Conservation (phyloP, 208 protist genomes). For the Balamuthia mandrillaris region DNA sequence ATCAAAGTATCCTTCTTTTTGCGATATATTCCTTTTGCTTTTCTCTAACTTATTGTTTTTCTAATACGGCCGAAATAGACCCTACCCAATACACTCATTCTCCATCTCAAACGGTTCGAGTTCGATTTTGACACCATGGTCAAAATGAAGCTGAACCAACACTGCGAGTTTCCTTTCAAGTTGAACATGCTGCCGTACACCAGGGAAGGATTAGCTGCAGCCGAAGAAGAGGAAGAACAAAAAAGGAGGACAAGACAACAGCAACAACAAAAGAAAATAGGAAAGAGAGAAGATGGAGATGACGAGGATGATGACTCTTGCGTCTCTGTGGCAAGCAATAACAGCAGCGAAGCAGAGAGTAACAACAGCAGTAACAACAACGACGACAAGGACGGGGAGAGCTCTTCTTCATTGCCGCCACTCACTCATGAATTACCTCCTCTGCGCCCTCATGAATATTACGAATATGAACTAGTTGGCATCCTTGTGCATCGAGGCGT, state of each 20-base stretch:
- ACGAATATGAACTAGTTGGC: constrained; percentile 60
- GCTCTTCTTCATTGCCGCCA: too few species aligned
- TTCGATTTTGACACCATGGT: constrained; percentile 15
- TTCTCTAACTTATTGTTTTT: too few species aligned
- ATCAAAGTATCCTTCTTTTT: too few species aligned
- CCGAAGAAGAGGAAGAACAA: too few species aligned
- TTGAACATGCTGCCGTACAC: constrained; percentile 64
- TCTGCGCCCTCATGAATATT: too few species aligned
- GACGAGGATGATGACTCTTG: neutral
- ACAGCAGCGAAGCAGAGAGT: neutral
- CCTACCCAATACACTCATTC: constrained; percentile 61
- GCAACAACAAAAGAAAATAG: too few species aligned
- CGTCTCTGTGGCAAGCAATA: too few species aligned
- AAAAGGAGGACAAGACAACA: neutral
- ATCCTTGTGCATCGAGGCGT: constrained; percentile 68
- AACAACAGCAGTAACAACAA: neutral
- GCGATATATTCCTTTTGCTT: too few species aligned
- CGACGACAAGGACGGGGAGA: neutral
- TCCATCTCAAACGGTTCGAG: constrained; percentile 65
- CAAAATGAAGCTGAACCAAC: constrained; percentile 58
- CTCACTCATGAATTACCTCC: too few species aligned
- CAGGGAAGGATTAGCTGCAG: neutral
- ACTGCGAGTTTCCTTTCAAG: constrained; percentile 60
- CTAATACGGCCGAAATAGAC: too few species aligned
- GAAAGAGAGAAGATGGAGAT: too few species aligned